Base-by-base conservation (phyloP, 176 grass and related monocot species). In the Dactylis glomerata region DNA sequence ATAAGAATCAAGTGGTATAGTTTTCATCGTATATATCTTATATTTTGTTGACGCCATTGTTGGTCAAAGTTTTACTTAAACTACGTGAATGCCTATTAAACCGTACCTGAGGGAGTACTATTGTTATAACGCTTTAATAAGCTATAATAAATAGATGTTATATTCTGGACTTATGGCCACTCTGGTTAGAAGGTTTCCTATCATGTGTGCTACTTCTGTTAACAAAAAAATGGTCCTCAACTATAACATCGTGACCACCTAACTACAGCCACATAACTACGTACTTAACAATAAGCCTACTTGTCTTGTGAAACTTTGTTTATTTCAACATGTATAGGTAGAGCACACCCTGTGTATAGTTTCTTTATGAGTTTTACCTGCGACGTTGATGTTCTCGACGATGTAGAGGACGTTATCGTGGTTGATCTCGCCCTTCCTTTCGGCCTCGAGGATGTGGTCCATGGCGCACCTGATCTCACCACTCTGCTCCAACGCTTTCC, bases 381-480 rank as follows among this genome's bases (percentile, higher is more conserved):
- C 94, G 1, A 97, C 92, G 52, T 97, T 97, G 79, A 97, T 97
- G 87, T 97, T 97, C 85, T 97, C 94, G 12, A 97, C 89, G 83
- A 97, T 97, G 89, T 97, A 97, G 47, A 97, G 92, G 58, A 94
- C 92, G 22, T 94, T 97, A 80, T 97, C 92, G 6, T 92, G 89
- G 79, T 90, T 97, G 85, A 97, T 97, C 84, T 97, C 94, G 55
- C 92, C 94, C 65, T 90, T 97, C 82, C 76, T 89, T 75, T 89
- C 87, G 36, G 87, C 87, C 81, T 89, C 82, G 3, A 89, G 82
- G 47, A 85, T 85, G 51, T 78, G 77, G 36, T 77, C 77, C 81
- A 89, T 89, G 46, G 83, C 86, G 66, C 86, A 82, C 79, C 63
- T 70, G 69, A 75, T 92, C 73, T 89, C 80, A 30, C 87, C 87